Percentiles rank a stretch among this genome's conserved stretches.
These are phyloP conservation scores for Rasamsonia emersonii DNA, from an alignment of 2,329 filamentous ascomycete species.

Conservation along the genomic window DNA sequence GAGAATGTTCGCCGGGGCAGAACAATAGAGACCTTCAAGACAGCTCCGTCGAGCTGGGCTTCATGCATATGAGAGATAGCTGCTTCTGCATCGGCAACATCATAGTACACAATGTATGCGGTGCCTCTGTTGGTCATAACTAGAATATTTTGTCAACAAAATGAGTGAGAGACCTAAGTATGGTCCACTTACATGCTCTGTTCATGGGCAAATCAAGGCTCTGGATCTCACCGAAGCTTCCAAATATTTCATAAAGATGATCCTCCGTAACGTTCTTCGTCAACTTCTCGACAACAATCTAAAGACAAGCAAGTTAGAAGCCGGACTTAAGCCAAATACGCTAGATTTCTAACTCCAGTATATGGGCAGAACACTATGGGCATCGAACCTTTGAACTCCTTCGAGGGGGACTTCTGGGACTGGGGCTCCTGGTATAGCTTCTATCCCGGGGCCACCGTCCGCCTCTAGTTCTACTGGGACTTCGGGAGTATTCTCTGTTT, in stretches of 20 bases:
- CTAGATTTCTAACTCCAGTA: no score
- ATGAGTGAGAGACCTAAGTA: neutral
- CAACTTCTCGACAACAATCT: constrained; percentile 94
- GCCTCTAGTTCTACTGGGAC: constrained; percentile 33
- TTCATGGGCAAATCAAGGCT: constrained; percentile 89
- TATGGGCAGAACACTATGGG: neutral
- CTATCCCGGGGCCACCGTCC: constrained; percentile 29
- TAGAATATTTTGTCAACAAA: constrained; percentile 27
- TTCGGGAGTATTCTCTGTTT: constrained; percentile 22
- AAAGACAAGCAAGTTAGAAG: neutral
- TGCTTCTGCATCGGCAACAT: constrained; percentile 69
- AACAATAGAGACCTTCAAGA: constrained; percentile 81
- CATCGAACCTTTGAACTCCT: constrained; percentile 18
- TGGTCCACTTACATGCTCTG: constrained; percentile 55
- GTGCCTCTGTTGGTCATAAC: constrained; percentile 86
- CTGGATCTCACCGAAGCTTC: constrained; percentile 73
- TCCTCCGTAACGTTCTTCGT: constrained; percentile 89
- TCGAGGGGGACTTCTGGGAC: constrained; percentile 15
- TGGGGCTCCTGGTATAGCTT: constrained; percentile 28
- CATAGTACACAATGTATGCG: constrained; percentile 79
- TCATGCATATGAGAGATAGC: constrained; percentile 98
- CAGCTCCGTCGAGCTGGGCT: constrained; percentile 77
- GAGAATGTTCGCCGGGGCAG: constrained; percentile 76
- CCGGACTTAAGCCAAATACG: neutral
- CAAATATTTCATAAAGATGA: constrained; percentile 88